Conservation (phyloP, 2,329 filamentous ascomycete genomes). For the Penicillium brasilianum region DNA sequence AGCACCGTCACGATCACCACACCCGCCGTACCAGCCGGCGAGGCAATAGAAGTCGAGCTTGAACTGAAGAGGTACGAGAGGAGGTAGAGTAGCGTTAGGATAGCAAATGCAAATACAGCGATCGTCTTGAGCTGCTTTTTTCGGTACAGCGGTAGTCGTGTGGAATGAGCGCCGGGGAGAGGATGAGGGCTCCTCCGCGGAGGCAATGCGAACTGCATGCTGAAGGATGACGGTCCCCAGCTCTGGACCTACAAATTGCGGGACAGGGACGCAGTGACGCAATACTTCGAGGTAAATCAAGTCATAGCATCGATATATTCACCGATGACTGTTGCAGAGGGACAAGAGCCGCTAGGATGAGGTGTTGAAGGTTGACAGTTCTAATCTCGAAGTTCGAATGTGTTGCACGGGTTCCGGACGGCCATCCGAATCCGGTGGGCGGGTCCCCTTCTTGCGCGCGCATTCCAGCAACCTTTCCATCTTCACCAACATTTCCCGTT, state of each 20-base stretch:
- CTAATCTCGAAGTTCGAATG: slow-evolving; percentile 2
- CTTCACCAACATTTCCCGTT: slow-evolving; percentile 11
- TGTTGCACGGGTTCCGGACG: slow-evolving; percentile 10
- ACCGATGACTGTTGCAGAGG: background rate
- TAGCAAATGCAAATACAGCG: slow-evolving; percentile 58
- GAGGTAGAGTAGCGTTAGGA: slow-evolving; percentile 67
- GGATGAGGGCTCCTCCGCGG: slow-evolving; percentile 81
- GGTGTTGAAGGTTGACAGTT: slow-evolving; percentile 5
- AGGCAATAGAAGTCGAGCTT: slow-evolving; percentile 33
- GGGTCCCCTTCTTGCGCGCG: slow-evolving; percentile 10
- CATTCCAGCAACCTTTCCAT: slow-evolving; percentile 21
- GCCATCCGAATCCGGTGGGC: slow-evolving; percentile 20
- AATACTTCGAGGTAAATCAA: slow-evolving; percentile 3
- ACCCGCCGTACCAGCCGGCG: slow-evolving; percentile 47
- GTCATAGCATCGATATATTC: slow-evolving; percentile 17
- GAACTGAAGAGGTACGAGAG: slow-evolving; percentile 52
- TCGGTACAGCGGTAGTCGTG: slow-evolving; percentile 52
- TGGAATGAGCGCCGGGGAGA: slow-evolving; percentile 66
- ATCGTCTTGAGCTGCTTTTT: slow-evolving; percentile 67
- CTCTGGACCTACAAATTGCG: slow-evolving; percentile 20
- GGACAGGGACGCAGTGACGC: slow-evolving; percentile 12
- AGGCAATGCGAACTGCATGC: slow-evolving; percentile 89
- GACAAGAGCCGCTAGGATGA: background rate
- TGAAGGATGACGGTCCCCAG: slow-evolving; percentile 27
- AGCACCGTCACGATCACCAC: slow-evolving; percentile 85